Base-by-base conservation (phyloP, 1,284 basidiomycete genomes). In the Pseudozyma sp. region DNA sequence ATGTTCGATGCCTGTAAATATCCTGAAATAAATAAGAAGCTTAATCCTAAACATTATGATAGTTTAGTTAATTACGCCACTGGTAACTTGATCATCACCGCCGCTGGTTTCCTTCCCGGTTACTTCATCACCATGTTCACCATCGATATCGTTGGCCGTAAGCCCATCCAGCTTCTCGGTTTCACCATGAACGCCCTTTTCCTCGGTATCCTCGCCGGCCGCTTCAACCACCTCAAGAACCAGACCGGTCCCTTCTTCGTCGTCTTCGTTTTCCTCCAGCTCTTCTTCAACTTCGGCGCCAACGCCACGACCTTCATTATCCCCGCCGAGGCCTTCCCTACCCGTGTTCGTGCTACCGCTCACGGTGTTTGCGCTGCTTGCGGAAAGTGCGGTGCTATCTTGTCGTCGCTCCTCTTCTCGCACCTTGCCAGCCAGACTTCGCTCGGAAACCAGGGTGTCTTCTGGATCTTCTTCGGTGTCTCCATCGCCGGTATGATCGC, bases 221-320 rank as follows among this genome's bases (percentile, higher is more conserved):
- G 59, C 45, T 83, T 79, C 71, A 42, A 82, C 70, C 18, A n/a
- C 18, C 75, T 81, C 59, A 69, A 72, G 68, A 31, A 60, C 66
- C 67, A 86, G 69, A 90, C 90, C 75, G 90, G 71, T 42, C 87
- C 89, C 3, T 93, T 93, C 85, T 90, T 93, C 53, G 90, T 91
- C 87, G 87, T 92, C 38, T 93, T 92, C 86, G 92, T 91, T 84
- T 86, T 92, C 31, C 87, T 91, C 70, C 90, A 84, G 57, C 78
- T 82, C 57, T 79, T 78, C 64, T 85, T 86, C 77, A 85, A 85
- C 73, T 81, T 70, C 19, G 92, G 92, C 0, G 91, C 92, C 54
- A 94, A 93, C 86, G 89, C 90, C 0, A 94, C 92, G 0, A 94
- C 92, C 3, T 94, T 89, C 79, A 83, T 94, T 76, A 88, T 94